Conservation (phyloP, 2,329 filamentous ascomycete genomes). For the Fusarium sp. region DNA sequence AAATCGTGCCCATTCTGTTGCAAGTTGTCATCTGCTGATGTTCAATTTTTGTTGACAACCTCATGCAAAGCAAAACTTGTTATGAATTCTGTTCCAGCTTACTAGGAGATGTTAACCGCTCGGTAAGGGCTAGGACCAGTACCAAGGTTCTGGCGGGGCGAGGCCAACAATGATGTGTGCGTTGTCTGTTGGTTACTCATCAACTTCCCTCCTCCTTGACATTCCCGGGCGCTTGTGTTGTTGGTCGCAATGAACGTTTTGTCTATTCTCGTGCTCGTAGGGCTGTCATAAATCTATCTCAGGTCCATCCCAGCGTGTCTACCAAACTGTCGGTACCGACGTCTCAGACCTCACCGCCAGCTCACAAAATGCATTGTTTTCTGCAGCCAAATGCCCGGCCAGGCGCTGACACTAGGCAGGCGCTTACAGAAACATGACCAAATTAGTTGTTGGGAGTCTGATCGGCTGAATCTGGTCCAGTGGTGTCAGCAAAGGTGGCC, state of each 20-base stretch:
- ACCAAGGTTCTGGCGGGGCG: not conserved
- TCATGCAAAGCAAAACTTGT: not conserved
- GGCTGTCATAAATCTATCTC: conserved; percentile 13
- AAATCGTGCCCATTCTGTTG: not conserved
- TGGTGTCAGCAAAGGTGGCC: conserved; percentile 11
- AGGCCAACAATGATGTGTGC: not conserved
- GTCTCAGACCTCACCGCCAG: conserved; percentile 29
- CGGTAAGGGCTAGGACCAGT: not conserved
- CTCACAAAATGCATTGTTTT: not conserved
- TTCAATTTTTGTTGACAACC: not conserved
- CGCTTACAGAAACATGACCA: conserved; percentile 28
- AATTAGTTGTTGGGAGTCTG: conserved; percentile 24
- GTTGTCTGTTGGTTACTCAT: not conserved
- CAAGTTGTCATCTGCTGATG: not conserved
- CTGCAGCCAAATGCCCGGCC: conserved; percentile 18
- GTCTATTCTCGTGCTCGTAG: conserved; percentile 27
- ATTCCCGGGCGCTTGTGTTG: conserved; percentile 16
- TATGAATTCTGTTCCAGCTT: not conserved
- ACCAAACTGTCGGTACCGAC: conserved; percentile 15
- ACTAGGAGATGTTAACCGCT: conserved; percentile 14
- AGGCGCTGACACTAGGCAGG: conserved; percentile 14
- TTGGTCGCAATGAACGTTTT: not conserved
- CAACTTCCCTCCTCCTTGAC: not conserved
- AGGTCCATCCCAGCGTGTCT: conserved; percentile 1
- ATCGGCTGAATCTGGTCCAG: conserved; percentile 35